phyloP scores from a whole-genome alignment of 2,329 filamentous ascomycete species.

The Exophiala sp. region DNA sequence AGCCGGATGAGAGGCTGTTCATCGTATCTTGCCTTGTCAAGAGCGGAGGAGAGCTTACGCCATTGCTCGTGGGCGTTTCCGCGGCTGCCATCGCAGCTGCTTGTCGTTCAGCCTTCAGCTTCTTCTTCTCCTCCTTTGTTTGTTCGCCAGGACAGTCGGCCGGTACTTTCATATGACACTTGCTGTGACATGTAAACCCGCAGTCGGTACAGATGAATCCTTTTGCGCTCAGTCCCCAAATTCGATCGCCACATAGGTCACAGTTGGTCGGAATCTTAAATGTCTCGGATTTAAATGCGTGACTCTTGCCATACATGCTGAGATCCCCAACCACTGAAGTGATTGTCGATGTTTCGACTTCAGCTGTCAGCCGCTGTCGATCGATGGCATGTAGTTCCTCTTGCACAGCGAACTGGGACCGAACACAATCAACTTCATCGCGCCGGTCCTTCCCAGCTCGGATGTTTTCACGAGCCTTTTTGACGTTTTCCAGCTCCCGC shows the following conservation, averaged over 20 bases:
- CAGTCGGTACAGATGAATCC: conserved; percentile 95
- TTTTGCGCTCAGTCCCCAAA: conserved; percentile 95
- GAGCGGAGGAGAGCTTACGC: conserved; percentile 49
- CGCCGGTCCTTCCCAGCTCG: conserved; percentile 79
- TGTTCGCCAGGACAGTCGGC: conserved; percentile 92
- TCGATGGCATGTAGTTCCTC: conserved; percentile 81
- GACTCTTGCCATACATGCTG: conserved; percentile 84
- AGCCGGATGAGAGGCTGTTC: conserved; percentile 83
- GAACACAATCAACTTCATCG: conserved; percentile 80
- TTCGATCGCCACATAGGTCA: conserved; percentile 90
- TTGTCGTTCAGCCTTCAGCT: conserved; percentile 79
- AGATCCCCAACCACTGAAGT: conserved; percentile 87
- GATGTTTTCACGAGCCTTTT: conserved; percentile 66
- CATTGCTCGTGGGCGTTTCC: conserved; percentile 37
- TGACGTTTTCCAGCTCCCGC: conserved; percentile 74
- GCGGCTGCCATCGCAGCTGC: conserved; percentile 61
- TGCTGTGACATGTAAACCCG: conserved; percentile 96
- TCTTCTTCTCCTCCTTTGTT: conserved; percentile 91
- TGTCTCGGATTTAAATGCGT: conserved; percentile 97
- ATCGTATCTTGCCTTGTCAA: conserved; percentile 80
- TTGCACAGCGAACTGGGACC: conserved; percentile 74
- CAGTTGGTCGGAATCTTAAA: conserved; percentile 99
- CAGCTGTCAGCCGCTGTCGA: conserved; percentile 74
- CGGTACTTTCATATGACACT: conserved; percentile 98
- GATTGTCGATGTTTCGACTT: conserved; percentile 90